A percentile compares a stretch with the other conserved stretches of the same genome.
Conservation (phyloP, 2,329 filamentous ascomycete species). For the Exophiala xenobiotica region DNA sequence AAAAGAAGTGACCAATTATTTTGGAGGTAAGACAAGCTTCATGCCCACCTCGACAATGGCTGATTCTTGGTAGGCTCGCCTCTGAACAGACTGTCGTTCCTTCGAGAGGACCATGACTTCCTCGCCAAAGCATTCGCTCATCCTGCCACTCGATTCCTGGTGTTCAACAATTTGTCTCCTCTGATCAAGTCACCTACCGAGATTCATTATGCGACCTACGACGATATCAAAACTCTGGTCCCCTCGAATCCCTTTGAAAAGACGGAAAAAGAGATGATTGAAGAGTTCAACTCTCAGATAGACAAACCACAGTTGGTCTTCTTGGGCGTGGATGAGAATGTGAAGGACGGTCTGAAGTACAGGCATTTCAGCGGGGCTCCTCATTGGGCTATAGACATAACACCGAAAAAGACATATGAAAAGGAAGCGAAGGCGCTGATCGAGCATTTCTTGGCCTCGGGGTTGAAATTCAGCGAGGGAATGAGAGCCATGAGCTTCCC, state of each 20-base stretch:
- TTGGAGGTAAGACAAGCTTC: constrained; percentile 42
- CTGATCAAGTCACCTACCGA: constrained; percentile 61
- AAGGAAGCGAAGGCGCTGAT: constrained; percentile 64
- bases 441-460: constrained; percentile 58
- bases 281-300: constrained; percentile 69
- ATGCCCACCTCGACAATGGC: background rate
- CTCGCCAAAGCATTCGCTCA: constrained; percentile 50
- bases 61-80: constrained; percentile 42
- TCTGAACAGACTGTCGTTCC: constrained; percentile 51
- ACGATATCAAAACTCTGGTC: constrained; percentile 69
- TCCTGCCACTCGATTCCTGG: constrained; percentile 62
- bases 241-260: constrained; percentile 69
- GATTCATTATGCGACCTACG: constrained; percentile 67
- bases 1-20: constrained; percentile 53
- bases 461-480: constrained; percentile 66
- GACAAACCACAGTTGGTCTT: constrained; percentile 75
- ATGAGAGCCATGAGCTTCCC: constrained; percentile 62
- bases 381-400: constrained; percentile 88
- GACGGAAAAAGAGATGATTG: constrained; percentile 70
- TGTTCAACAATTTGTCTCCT: constrained; percentile 76
- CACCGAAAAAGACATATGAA: constrained; percentile 64
- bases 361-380: constrained; percentile 73
- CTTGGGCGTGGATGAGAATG: constrained; percentile 73
- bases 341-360: constrained; percentile 43
- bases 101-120: constrained; percentile 49